A percentile compares a stretch with the other conserved stretches of the same genome.
Conservation (phyloP, 2,329 filamentous ascomycete species). For the Fusarium penzigii region DNA sequence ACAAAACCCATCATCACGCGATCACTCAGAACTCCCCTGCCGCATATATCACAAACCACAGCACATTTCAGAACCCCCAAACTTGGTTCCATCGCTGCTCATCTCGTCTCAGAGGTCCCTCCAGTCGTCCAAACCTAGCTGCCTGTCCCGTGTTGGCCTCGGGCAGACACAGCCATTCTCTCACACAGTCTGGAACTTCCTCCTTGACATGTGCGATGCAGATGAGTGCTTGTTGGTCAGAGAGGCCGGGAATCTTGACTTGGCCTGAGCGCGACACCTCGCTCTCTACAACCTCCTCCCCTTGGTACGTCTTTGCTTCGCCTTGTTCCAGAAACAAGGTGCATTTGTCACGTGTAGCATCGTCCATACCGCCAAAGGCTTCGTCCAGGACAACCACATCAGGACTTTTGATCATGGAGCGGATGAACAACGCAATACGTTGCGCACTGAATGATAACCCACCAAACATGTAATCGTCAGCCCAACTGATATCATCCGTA, state of each 20-base stretch:
- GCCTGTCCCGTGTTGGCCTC: slow-evolving; percentile 64
- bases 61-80: slow-evolving; percentile 49
- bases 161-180: slow-evolving; percentile 85
- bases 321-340: slow-evolving; percentile 74
- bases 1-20: not conserved
- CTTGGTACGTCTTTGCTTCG: slow-evolving; percentile 47
- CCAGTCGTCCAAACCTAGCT: slow-evolving; percentile 65
- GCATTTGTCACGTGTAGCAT: slow-evolving; percentile 81
- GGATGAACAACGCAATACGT: slow-evolving; percentile 80
- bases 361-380: slow-evolving; percentile 84
- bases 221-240: slow-evolving; percentile 75
- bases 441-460: slow-evolving; percentile 79
- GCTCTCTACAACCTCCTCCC: slow-evolving; percentile 47
- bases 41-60: no score
- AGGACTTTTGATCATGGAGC: slow-evolving; percentile 76
- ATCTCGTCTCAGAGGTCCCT: slow-evolving; percentile 60
- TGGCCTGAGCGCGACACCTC: slow-evolving; percentile 44
- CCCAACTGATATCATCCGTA: slow-evolving; percentile 56
- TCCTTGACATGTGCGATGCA: slow-evolving; percentile 90
- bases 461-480: slow-evolving; percentile 67
- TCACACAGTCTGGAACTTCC: slow-evolving; percentile 81
- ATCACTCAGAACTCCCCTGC: not conserved
- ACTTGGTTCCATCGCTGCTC: slow-evolving; percentile 64
- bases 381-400: slow-evolving; percentile 86
- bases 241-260: slow-evolving; percentile 62